Evolutionary conservation across 2,329 filamentous ascomycete genomes (phyloP), one percentile per base, ranked within the genome.

Genomic region (Elsinoe fawcettii): DNA sequence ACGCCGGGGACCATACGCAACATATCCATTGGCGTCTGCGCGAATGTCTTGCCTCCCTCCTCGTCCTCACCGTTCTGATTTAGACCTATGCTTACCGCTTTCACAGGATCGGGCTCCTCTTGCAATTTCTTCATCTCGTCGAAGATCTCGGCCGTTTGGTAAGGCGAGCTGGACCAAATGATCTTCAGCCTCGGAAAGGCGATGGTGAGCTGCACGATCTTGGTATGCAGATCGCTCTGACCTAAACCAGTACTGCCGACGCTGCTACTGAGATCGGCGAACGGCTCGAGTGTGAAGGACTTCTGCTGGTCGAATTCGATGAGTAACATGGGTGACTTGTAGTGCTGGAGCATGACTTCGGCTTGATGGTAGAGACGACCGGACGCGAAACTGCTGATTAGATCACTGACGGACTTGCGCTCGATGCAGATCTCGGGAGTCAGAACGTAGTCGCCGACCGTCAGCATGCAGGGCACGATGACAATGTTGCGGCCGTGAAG

Each of bases 221-320:
- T 93, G 61, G 87, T 86, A 70, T 99, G 93, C 30, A 96, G 78
- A 67, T 96, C 93, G 34, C 86, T 86, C 0, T 83, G 80, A 59
- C 74, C 76, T 22, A 78, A 72, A 49, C 77, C 76, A 0, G 85
- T 80, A 55, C 83, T 82, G 51, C 87, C 79, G 60, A 85, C 82
- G 8, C 85, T 70, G 56, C 79, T 82, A n/a, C 82, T 67, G 44
- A 77, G 69, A 60, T 79, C 77, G 1, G 75, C 72, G 59, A 79
- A 79, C 0, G 76, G 76, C 55, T 79, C 93, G 14, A 99, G 84
- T 0, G 91, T 97, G 71, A 99, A 99, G 3, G 89, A 92, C 71
- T 95, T 96, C 75, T 95, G 92, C 69, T 95, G 88, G 69, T 96
- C 91, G 70, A 99, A 99, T 71, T 99, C 93, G 67, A 99, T 97